Base-by-base conservation (phyloP, 2,329 filamentous ascomycete genomes). In the Didymella sp. region DNA sequence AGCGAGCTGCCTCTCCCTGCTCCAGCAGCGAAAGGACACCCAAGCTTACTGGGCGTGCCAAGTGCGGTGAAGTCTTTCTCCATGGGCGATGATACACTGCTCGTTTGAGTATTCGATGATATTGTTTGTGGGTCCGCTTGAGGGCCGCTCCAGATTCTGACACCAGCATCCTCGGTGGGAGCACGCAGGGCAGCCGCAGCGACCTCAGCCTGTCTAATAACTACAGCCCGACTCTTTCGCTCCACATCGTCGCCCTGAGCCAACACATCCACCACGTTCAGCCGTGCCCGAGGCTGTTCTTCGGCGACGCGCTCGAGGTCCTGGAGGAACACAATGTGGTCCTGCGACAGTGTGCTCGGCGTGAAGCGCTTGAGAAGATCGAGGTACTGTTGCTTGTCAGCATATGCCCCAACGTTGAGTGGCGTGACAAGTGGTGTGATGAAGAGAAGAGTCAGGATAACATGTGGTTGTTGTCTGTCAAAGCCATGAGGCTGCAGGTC, bases 51-150 rank as follows among this genome's bases (percentile, higher is more conserved):
- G 68, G 89, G 91, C 70, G 87, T 91, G 59, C 93, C 93, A 72
- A 88, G 82, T 30, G 93, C 89, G 17, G 93, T 97, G 69, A 96
- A 97, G 77, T 97, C 93, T 78, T 90, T 89, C 78, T 96, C 93
- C 71, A 96, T 67, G 4, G 75, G 75, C 28, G 77, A 77, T 52
- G 77, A 74, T 44, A 75, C 71, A 51, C 72, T 71, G 73, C 77
- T 64, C 59, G 68, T 58, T 61, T 70, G 62, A 46, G 63, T 68
- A 38, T 65, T 64, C 33, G 66, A 62, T 50, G 63, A 55, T 25
- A 64, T 44, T 42, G 57, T 62, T 40, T 67, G 59, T 48, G 60
- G 64, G 58, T 72, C 76, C 55, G 68, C 71, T 45, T 63, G 77
- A 55, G 68, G 73, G 41, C 68, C 74, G 63, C 69, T 80, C 80